Conservation (phyloP, 305 asterid species). For the Fraxinus albicans region DNA sequence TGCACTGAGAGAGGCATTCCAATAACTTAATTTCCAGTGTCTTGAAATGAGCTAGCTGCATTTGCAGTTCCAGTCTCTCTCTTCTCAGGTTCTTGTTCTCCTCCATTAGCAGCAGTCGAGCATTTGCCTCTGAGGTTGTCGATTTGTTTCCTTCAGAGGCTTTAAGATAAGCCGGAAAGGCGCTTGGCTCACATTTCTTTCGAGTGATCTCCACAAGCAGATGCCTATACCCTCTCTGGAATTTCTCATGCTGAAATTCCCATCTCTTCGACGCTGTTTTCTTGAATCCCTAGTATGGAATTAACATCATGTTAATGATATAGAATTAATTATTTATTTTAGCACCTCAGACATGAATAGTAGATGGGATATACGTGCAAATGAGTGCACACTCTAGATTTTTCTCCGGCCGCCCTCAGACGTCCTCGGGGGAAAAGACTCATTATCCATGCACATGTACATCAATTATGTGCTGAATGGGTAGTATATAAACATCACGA, state of each 20-base stretch:
- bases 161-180: constrained; percentile 51
- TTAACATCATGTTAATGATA: background rate
- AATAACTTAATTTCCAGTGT: constrained; percentile 38
- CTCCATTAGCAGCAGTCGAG: constrained; percentile 34
- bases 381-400: background rate
- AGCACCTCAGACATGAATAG: background rate
- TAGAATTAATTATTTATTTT: background rate
- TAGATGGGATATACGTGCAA: background rate
- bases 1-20: constrained; percentile 38
- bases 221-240: constrained; percentile 47
- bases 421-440: background rate
- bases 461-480: background rate
- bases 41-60: constrained; percentile 58
- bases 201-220: constrained; percentile 48
- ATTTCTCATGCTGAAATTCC: constrained; percentile 71
- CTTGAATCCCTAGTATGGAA: constrained; percentile 50
- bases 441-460: background rate
- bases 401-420: background rate
- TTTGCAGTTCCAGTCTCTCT: constrained; percentile 43
- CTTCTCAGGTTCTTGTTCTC: constrained; percentile 49
- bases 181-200: constrained; percentile 56
- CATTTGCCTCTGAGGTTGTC: background rate
- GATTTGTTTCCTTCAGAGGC: constrained; percentile 21
- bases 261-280: constrained; percentile 54
- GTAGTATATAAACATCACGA: background rate